Evolutionary conservation across 352 stramenopile species (phyloP).

Genomic region (Phytophthora pistaciae): DNA sequence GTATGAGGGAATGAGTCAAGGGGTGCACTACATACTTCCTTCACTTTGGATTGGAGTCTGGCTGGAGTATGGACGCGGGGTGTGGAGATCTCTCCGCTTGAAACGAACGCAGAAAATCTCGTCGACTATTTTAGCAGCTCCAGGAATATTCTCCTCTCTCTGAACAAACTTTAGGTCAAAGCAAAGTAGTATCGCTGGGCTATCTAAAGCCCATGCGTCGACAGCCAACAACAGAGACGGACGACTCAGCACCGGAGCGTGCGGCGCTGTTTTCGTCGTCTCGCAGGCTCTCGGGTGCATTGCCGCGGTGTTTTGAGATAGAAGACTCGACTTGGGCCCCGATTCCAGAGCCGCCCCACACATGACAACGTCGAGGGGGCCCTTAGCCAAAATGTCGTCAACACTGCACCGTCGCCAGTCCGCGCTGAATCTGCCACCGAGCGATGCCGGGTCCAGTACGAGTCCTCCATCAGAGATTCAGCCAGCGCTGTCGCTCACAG

Average conservation of each 20-base stretch:
- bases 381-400: constrained; percentile 46
- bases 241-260: constrained; percentile 27
- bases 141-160: constrained; percentile 16
- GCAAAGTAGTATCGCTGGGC: constrained; percentile 16
- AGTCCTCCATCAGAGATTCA: constrained; percentile 10
- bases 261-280: constrained; percentile 21
- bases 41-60: background rate
- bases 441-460: constrained; percentile 5
- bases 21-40: background rate
- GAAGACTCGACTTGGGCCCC: constrained; percentile 16
- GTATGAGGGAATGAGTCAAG: constrained; percentile 33
- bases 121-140: constrained; percentile 32
- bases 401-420: constrained; percentile 50
- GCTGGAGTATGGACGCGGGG: background rate
- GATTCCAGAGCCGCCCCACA: constrained; percentile 16
- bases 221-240: constrained; percentile 32
- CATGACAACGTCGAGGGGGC: constrained; percentile 42
- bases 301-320: constrained; percentile 26
- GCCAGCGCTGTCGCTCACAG: constrained; percentile 19
- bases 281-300: constrained; percentile 22
- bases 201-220: constrained; percentile 35
- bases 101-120: constrained; percentile 35
- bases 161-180: background rate
- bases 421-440: constrained; percentile 40
- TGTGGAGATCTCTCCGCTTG: background rate